phyloP scores from a whole-genome alignment of 148 eudicot species.

The Nyssa sinensis region DNA sequence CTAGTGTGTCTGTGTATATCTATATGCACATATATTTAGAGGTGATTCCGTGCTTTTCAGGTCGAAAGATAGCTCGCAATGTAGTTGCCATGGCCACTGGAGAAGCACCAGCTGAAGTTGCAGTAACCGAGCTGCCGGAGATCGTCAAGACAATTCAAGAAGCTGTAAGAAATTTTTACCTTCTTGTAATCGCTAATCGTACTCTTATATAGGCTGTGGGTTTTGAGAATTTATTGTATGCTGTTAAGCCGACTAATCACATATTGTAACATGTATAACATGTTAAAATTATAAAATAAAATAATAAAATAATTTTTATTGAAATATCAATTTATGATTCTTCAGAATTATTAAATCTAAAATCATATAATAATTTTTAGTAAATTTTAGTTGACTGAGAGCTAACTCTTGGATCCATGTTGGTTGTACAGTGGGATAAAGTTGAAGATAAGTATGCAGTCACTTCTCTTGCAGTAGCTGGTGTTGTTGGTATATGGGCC shows the following conservation, averaged over 20 bases:
- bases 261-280: too few relatives aligned
- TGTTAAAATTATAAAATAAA: too few relatives aligned
- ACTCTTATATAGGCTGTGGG: neutral
- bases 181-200: too few relatives aligned
- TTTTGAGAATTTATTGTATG: too few relatives aligned
- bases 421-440: conserved; percentile 74
- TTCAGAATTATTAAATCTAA: too few relatives aligned
- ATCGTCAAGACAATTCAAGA: conserved; percentile 58
- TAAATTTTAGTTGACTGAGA: neutral
- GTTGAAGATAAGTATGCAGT: conserved; percentile 98
- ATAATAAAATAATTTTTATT: too few relatives aligned
- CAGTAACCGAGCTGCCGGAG: conserved; percentile 52
- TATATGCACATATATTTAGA: too few relatives aligned
- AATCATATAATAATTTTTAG: too few relatives aligned
- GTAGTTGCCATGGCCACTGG: conserved; percentile 80
- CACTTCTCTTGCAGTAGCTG: conserved; percentile 68
- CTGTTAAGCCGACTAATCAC: too few relatives aligned
- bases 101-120: conserved; percentile 57
- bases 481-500: conserved; percentile 52
- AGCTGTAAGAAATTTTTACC: conserved; percentile 41
- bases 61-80: conserved; percentile 70
- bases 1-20: too few relatives aligned
- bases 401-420: too few relatives aligned
- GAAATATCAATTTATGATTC: too few relatives aligned
- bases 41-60: conserved; percentile 24